Base-by-base conservation (phyloP, 768 basidiomycete genomes). In the Russula sp. region DNA sequence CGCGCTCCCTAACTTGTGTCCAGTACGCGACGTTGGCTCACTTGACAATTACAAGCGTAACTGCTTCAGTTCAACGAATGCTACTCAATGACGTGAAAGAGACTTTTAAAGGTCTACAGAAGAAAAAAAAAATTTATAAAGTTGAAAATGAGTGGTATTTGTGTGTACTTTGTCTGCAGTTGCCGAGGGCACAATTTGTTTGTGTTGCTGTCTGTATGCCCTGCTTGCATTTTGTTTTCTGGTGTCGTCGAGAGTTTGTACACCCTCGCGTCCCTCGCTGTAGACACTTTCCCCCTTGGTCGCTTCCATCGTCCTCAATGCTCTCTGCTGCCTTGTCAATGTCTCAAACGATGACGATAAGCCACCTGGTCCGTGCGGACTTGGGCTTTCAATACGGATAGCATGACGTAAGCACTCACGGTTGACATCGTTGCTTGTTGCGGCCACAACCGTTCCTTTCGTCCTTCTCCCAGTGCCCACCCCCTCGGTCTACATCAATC, bases 171-270 rank as follows among this genome's bases (percentile, higher is more conserved):
- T 35, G 59, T 6, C 22, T 55, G 47, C 27, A 20, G 58, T 60
- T 64, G 58, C 53, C 67, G 57, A 59, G 60, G 64, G 61, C 63
- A 55, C 55, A 70, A 70, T 73, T 73, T 73, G 73, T 71, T 63
- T 71, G 71, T 74, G 71, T 66, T 66, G 65, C 65, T 72, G 68
- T 74, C 71, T 72, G 68, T 68, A 64, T 73, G 71, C 73, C 71
- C 70, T 70, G 63, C 63, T 63, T 69, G 70, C 66, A 68, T 73
- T 78, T 84, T 88, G 86, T 87, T 85, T 86, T 86, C 84, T 79
- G 77, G 76, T 84, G 85, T 86, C 84, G 80, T 86, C 77, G 74
- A 81, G 75, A 77, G 83, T 88, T 87, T 88, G 86, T 80, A 81
- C 81, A 47, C 62, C 1, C 55, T 76, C 83, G 79, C 78, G 45